These are phyloP conservation scores for Nitzschia sp. DNA, from an alignment of 108 stramenopile genomes.

Conservation along the genomic window DNA sequence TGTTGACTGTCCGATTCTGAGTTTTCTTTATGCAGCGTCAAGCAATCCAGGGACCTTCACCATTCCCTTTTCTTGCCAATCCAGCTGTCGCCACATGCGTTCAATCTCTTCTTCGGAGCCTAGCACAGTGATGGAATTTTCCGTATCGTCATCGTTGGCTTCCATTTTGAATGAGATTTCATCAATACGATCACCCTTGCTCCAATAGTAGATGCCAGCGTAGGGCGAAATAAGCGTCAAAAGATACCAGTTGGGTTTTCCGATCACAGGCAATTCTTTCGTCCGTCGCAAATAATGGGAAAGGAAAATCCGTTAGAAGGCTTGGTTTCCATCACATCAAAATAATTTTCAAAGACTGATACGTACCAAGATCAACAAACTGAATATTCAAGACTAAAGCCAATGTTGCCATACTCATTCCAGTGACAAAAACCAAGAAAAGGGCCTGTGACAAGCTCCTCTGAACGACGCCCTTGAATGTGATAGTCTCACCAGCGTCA, in stretches of 20 bases:
- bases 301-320: background rate
- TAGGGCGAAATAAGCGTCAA: constrained; percentile 82
- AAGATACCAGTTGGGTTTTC: constrained; percentile 84
- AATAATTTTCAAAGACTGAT: background rate
- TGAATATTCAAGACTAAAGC: constrained; percentile 90
- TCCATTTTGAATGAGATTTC: constrained; percentile 78
- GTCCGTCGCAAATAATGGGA: no score
- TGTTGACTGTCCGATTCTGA: background rate
- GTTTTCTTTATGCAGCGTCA: constrained; percentile 15
- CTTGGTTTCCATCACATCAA: background rate
- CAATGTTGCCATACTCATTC: constrained; percentile 82
- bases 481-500: constrained; percentile 90
- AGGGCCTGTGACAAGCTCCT: constrained; percentile 83
- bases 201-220: constrained; percentile 95
- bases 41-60: constrained; percentile 88
- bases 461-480: constrained; percentile 87
- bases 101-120: constrained; percentile 94
- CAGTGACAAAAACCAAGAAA: constrained; percentile 92
- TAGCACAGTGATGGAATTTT: constrained; percentile 78
- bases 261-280: constrained; percentile 62
- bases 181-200: constrained; percentile 85
- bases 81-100: constrained; percentile 89
- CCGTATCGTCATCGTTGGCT: constrained; percentile 83
- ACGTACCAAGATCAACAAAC: constrained; percentile 65
- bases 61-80: constrained; percentile 93